These are phyloP conservation scores for Pittosporum tobira DNA, from an alignment of 129 eudicot species.

Conservation along the genomic window DNA sequence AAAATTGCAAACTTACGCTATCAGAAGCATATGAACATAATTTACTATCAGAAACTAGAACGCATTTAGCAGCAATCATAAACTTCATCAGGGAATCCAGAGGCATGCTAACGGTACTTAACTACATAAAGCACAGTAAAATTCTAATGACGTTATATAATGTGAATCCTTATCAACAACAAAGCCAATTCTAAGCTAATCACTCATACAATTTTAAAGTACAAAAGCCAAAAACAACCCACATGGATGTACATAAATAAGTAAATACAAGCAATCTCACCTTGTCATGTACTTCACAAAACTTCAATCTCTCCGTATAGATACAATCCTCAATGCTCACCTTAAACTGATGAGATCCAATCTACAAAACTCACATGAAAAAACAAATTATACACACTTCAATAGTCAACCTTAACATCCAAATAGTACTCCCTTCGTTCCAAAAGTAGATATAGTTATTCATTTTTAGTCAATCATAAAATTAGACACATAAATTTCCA, in stretches of 20 bases:
- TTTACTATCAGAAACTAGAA: no score
- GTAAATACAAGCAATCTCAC: slow-evolving; percentile 36
- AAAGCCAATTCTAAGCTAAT: background rate
- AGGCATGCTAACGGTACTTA: no score
- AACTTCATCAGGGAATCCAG: no score
- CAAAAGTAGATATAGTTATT: no score
- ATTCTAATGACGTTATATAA: background rate
- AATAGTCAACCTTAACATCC: background rate
- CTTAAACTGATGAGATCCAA: slow-evolving; percentile 96
- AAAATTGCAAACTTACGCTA: no score
- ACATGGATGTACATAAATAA: no score
- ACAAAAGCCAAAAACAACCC: no score
- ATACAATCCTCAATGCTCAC: slow-evolving; percentile 95
- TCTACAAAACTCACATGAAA: slow-evolving; percentile 33
- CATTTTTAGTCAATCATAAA: no score
- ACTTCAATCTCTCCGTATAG: slow-evolving; percentile 67
- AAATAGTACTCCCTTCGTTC: no score
- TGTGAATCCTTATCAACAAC: background rate
- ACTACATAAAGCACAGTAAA: background rate
- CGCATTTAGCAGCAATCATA: no score
- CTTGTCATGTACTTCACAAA: slow-evolving; percentile 84
- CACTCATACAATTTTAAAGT: background rate
- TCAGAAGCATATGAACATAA: no score
- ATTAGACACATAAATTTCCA: no score
- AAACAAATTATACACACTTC: slow-evolving; percentile 3